These are phyloP conservation scores for Eucalyptus rudis DNA, from an alignment of 345 rosid species.

Conservation along the genomic window DNA sequence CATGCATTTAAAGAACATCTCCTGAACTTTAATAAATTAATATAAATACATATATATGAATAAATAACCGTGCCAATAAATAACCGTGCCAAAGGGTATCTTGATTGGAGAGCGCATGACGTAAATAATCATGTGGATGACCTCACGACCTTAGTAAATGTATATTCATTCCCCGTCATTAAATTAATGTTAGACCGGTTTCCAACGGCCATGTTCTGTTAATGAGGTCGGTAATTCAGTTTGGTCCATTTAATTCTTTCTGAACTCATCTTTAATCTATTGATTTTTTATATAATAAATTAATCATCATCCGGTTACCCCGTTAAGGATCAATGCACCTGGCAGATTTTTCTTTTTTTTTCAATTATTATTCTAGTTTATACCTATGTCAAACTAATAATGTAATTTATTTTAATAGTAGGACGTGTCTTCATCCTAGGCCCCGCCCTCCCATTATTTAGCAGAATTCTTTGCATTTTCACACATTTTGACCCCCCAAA, in stretches of 20 bases:
- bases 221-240: background rate
- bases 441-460: background rate
- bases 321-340: background rate
- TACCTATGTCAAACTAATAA: background rate
- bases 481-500: background rate
- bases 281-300: background rate
- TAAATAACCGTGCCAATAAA: background rate
- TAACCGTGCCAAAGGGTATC: background rate
- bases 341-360: background rate
- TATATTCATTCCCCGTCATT: background rate
- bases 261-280: background rate
- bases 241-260: background rate
- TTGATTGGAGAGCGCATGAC: background rate
- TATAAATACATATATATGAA: too few species aligned
- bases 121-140: background rate
- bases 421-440: background rate
- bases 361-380: background rate
- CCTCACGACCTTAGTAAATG: background rate
- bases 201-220: background rate
- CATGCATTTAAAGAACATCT: background rate
- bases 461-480: background rate
- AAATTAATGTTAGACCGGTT: background rate
- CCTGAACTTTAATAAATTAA: background rate
- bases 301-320: background rate
- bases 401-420: background rate